Evolutionary conservation across 2,329 filamentous ascomycete species (phyloP).

Genomic region (Colletotrichum euphorbiae): DNA sequence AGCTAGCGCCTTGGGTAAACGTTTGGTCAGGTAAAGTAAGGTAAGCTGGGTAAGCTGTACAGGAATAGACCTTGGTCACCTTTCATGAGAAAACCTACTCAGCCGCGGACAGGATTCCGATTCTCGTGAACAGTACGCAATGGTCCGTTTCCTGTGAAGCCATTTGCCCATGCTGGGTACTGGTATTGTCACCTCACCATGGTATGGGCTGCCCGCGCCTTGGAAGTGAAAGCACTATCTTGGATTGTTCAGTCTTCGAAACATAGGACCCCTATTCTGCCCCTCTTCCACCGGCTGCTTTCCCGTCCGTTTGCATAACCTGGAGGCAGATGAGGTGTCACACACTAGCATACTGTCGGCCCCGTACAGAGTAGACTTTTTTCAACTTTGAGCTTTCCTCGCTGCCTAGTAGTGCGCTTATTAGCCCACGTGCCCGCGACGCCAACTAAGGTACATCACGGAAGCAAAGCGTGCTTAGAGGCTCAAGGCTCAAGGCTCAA

Average conservation of each 20-base stretch:
- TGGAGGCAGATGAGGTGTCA: background rate
- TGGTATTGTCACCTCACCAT: background rate
- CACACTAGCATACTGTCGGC: background rate
- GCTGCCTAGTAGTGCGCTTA: constrained; percentile 4
- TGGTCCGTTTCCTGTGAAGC: background rate
- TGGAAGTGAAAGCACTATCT: constrained; percentile 14
- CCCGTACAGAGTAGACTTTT: background rate
- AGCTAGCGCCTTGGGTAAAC: background rate
- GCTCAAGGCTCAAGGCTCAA: background rate
- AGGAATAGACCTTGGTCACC: background rate
- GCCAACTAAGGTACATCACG: background rate
- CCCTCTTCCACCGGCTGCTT: constrained; percentile 16
- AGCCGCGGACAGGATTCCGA: background rate
- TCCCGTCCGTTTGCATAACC: constrained; percentile 27
- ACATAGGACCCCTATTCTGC: constrained; percentile 23
- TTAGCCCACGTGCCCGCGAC: constrained; percentile 6
- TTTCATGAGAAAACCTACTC: too few species aligned
- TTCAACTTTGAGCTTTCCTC: background rate
- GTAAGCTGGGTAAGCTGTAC: constrained; percentile 15
- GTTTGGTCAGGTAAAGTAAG: background rate
- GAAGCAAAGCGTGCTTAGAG: background rate
- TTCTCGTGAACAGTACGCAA: constrained; percentile 6
- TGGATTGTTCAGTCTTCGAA: constrained; percentile 16
- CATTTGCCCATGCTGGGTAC: constrained; percentile 5
- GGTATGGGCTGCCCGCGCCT: background rate